A percentile compares a stretch with the other conserved stretches of the same genome.
phyloP scores from a whole-genome alignment of 352 stramenopile species.

The Blastocystis sp. region DNA sequence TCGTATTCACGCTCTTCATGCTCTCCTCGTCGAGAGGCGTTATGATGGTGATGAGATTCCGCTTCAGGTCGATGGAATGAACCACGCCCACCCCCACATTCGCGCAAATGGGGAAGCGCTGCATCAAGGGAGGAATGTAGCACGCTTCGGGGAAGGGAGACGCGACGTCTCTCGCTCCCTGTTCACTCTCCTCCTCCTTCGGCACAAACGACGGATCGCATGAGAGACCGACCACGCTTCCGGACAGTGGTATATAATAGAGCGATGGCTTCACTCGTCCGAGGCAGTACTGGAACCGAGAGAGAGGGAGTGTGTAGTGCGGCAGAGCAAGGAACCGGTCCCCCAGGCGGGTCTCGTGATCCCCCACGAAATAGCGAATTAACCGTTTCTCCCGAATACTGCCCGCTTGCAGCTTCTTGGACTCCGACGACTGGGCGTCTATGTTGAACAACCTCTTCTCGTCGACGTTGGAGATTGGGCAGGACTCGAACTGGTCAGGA shows the following conservation, averaged over 20 bases:
- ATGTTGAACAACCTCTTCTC: not conserved
- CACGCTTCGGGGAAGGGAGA: not conserved
- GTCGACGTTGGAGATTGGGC: slow-evolving; percentile 6
- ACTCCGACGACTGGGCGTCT: not conserved
- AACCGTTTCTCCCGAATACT: not conserved
- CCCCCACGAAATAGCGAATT: not conserved
- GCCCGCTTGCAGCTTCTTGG: not conserved
- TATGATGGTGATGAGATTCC: not conserved
- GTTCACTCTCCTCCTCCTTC: not conserved
- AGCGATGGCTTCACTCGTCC: not conserved
- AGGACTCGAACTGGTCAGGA: not conserved
- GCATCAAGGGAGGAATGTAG: not conserved
- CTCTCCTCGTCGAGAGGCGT: not conserved
- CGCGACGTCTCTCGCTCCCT: not conserved
- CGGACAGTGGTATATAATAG: slow-evolving; percentile 7
- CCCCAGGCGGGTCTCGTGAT: not conserved
- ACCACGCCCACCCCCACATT: slow-evolving; percentile 29
- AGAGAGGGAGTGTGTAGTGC: not conserved
- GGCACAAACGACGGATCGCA: not conserved
- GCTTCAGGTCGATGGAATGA: slow-evolving; percentile 1
- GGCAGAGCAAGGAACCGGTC: slow-evolving; percentile 15
- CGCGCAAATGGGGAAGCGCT: not conserved
- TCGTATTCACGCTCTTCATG: slow-evolving; percentile 26
- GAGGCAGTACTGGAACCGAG: not conserved
- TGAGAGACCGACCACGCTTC: slow-evolving; percentile 6